phyloP scores from a whole-genome alignment of 768 basidiomycete genomes.

The Trichaptum fuscoviolaceum region DNA sequence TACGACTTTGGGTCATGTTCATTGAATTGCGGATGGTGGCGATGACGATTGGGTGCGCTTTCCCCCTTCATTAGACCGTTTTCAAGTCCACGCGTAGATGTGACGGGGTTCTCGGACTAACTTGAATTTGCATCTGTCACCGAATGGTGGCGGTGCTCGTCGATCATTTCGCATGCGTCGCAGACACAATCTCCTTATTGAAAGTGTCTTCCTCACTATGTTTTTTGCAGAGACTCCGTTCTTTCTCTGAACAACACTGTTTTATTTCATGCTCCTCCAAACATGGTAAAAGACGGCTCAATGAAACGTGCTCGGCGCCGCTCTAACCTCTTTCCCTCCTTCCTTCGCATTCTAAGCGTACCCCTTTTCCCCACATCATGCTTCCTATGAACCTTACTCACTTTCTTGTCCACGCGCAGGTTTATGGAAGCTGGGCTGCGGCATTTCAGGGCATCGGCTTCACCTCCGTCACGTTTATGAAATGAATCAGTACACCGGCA shows the following conservation, averaged over 20 bases:
- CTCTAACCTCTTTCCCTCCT: neutral
- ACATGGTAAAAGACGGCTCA: neutral
- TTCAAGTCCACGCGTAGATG: neutral
- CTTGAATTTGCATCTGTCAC: neutral
- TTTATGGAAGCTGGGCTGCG: neutral
- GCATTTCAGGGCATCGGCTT: neutral
- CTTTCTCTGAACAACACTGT: neutral
- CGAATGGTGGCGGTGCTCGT: neutral
- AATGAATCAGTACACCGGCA: neutral
- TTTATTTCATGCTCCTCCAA: neutral
- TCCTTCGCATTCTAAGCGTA: neutral
- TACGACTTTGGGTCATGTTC: neutral
- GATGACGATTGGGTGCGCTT: neutral
- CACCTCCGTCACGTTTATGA: neutral
- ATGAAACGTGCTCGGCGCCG: neutral
- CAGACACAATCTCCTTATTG: neutral
- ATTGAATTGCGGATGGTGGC: neutral
- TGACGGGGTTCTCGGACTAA: neutral
- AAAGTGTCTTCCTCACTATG: neutral
- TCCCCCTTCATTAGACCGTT: neutral
- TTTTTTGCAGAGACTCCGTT: neutral
- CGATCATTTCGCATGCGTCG: neutral
- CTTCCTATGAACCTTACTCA: neutral
- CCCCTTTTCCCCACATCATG: neutral
- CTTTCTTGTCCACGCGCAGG: neutral